Conservation (phyloP, 2,329 filamentous ascomycete species). For the Penicillium sp. region DNA sequence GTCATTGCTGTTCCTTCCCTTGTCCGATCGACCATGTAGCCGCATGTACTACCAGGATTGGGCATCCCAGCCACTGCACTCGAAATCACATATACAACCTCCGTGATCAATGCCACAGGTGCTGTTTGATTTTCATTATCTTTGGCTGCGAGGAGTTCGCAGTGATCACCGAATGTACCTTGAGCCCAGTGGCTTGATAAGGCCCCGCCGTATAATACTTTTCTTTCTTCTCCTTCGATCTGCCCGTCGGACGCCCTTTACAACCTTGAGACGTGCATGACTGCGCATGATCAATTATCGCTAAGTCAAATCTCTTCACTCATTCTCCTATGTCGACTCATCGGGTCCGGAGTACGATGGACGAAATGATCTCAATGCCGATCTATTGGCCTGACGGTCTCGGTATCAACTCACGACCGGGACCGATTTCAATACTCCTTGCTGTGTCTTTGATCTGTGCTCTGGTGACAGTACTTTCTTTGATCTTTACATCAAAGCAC, state of each 20-base stretch:
- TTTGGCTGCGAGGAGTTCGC: background rate
- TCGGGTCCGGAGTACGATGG: background rate
- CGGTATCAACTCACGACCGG: background rate
- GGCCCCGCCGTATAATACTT: background rate
- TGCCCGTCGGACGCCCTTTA: background rate
- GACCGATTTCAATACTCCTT: background rate
- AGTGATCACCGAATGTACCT: background rate
- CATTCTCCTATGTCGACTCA: background rate
- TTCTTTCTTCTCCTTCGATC: background rate
- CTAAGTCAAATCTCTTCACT: background rate
- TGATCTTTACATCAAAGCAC: conserved; percentile 11
- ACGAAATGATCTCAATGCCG: background rate
- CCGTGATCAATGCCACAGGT: background rate
- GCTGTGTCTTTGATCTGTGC: background rate
- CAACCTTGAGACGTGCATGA: background rate
- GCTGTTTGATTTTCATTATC: background rate
- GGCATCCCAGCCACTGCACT: conserved; percentile 1
- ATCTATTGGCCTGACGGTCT: background rate
- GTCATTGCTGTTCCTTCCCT: conserved; percentile 2
- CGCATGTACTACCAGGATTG: conserved; percentile 8
- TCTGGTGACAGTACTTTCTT: conserved; percentile 1
- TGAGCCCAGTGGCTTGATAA: background rate
- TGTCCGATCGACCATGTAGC: background rate
- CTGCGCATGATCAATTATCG: background rate
- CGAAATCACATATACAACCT: conserved; percentile 9